Evolutionary conservation across 495 filamentous ascomycete species (phyloP).

Genomic region (Xylaria castorea): DNA sequence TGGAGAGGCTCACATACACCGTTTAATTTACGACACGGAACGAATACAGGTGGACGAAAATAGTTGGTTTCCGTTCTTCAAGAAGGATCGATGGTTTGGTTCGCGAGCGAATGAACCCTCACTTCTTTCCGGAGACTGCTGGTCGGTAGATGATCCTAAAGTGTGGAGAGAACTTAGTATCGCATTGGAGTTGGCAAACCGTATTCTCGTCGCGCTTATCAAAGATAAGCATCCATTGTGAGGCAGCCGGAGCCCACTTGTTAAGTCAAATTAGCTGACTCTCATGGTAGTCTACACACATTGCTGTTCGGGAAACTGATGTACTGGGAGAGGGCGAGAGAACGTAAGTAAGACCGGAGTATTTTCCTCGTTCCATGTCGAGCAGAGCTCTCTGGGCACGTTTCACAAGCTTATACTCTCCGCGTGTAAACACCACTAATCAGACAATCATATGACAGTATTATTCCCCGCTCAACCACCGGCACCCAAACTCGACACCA

Average conservation of each 20-base stretch:
- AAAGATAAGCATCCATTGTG: constrained; percentile 18
- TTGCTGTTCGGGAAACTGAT: constrained; percentile 4
- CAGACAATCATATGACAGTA: neutral
- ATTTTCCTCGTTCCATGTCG: neutral
- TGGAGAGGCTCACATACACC: neutral
- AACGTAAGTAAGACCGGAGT: neutral
- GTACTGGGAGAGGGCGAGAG: neutral
- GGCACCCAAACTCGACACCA: neutral
- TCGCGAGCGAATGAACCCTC: neutral
- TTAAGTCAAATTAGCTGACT: neutral
- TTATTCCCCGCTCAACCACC: neutral
- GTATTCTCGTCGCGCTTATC: constrained; percentile 9
- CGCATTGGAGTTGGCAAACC: constrained; percentile 19
- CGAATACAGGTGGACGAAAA: constrained; percentile 12
- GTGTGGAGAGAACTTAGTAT: constrained; percentile 10
- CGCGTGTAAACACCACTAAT: neutral
- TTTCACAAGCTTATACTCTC: neutral
- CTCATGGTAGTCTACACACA: constrained; percentile 1
- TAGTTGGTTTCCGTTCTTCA: constrained; percentile 21
- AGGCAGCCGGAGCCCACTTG: neutral
- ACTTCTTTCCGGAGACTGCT: neutral
- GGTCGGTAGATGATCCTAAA: constrained; percentile 16
- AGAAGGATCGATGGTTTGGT: constrained; percentile 15
- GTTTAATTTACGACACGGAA: neutral
- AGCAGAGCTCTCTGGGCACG: neutral